Evolutionary conservation across 139 green algal species (phyloP), one percentile per base, ranked within the genome.

Genomic region (Desmodesmus armatus): DNA sequence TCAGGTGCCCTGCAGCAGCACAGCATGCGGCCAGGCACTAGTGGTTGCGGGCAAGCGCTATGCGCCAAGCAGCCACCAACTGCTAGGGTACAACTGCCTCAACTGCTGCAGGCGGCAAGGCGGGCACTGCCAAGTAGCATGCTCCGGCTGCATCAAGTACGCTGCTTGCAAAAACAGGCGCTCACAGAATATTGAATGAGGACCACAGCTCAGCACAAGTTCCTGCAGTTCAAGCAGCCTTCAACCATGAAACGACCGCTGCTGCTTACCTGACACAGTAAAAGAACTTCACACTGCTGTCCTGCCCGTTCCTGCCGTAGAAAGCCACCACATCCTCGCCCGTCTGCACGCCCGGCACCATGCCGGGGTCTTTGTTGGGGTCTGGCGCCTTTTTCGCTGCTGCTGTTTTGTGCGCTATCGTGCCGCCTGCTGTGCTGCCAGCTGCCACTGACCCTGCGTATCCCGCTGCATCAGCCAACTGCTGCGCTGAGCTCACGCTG

Each of bases 211-310:
- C n/a, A 35, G 3, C 40, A 41, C 3, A 41, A 41, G 27, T 27
- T 53, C 15, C 6, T 66, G 58, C 58, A 9, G 2, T 66, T 25
- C 58, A 66, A 7, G 33, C 58, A 15, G 23, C 23, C 2, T 35
- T 31, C 2, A 66, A 66, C 15, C 23, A 66, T 11, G 17, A 5
- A 72, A 2, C 31, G 43, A 23, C 63, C 23, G 63, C 47, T 49
- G 3, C 51, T 53, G 39, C 82, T 2, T 72, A 95, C 92, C 91
- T 92, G 85, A 93, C 93, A 89, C 94, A 97, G 90, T 95, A 95
- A 84, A 97, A 96, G 84, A 97, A 96, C 82, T 96, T 96, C n/a
- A 96, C 88, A 35, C 90, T 53, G 69, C 88, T 91, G 72, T 97
- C 92, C 81, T 97, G 92, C 5, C 94, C 94, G 76, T 94, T 93